Evolutionary conservation across 345 rosid genomes (phyloP).

Genomic region (Lepidium didymum): DNA sequence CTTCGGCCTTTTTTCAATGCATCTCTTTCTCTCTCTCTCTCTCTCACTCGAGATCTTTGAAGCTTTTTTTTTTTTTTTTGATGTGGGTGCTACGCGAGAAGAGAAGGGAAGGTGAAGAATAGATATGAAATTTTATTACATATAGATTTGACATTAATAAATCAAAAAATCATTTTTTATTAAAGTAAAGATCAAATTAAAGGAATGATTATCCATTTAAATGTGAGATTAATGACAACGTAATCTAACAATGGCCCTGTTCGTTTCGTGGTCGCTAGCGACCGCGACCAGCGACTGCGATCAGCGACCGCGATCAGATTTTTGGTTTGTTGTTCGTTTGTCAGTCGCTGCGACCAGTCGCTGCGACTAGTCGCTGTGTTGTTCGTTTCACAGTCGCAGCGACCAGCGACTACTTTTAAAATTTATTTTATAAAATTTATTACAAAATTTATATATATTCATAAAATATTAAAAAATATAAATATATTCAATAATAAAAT

Average conservation of each 20-base stretch:
- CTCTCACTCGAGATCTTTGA: constrained; percentile 39
- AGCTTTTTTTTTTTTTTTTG: constrained; percentile 4
- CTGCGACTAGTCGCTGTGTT: too few species aligned
- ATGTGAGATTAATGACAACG: constrained; percentile 16
- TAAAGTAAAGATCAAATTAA: constrained; percentile 7
- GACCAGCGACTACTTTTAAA: too few species aligned
- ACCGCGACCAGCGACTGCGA: too few species aligned
- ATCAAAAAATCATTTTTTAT: background rate
- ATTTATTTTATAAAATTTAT: too few species aligned
- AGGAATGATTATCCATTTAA: constrained; percentile 16
- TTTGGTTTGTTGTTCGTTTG: too few species aligned
- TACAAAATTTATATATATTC: too few species aligned
- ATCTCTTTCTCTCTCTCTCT: constrained; percentile 19
- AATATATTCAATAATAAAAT: too few species aligned
- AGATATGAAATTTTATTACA: background rate
- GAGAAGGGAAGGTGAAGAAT: constrained; percentile 43
- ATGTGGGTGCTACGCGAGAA: constrained; percentile 32
- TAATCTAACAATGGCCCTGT: background rate
- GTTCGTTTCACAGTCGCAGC: too few species aligned
- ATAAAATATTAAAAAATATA: too few species aligned
- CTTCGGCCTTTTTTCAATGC: constrained; percentile 24
- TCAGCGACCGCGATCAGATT: too few species aligned
- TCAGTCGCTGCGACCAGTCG: too few species aligned
- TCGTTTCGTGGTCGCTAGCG: too few species aligned
- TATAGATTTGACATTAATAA: constrained; percentile 10